phyloP scores from a whole-genome alignment of 176 grass and related monocot species.

The Carex pumila region DNA sequence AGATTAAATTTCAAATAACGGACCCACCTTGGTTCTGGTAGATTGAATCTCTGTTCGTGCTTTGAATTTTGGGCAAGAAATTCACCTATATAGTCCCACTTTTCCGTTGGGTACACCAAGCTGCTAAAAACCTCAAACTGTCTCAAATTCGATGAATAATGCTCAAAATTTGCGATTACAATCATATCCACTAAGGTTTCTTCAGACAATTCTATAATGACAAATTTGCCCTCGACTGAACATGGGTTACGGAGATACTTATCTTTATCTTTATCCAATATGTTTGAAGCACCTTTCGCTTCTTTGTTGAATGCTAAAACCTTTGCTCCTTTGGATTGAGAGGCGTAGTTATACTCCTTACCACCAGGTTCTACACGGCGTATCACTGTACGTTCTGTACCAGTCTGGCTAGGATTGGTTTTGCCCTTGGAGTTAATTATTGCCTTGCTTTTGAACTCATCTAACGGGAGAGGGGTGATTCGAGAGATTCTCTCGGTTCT shows the following conservation, averaged over 20 bases:
- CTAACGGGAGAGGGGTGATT: constrained; percentile 51
- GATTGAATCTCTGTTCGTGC: constrained; percentile 54
- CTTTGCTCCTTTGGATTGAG: constrained; percentile 76
- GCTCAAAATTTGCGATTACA: constrained; percentile 91
- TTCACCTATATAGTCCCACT: constrained; percentile 70
- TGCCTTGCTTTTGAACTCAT: constrained; percentile 82
- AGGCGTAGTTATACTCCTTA: constrained; percentile 90
- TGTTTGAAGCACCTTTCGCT: constrained; percentile 88
- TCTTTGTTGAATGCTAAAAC: constrained; percentile 85
- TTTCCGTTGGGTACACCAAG: constrained; percentile 71
- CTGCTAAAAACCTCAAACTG: constrained; percentile 78
- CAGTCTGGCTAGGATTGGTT: constrained; percentile 32
- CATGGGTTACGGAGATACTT: constrained; percentile 97
- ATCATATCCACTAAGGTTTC: constrained; percentile 89
- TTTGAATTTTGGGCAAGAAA: constrained; percentile 74
- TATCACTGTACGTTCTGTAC: constrained; percentile 45
- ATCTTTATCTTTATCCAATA: constrained; percentile 93
- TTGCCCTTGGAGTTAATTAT: constrained; percentile 56
- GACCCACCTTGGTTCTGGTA: constrained; percentile 78
- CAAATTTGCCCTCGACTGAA: constrained; percentile 82
- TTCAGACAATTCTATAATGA: constrained; percentile 90
- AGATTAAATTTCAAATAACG: constrained; percentile 86
- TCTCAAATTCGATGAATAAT: constrained; percentile 85
- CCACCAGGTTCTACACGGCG: constrained; percentile 82
- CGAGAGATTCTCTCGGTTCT: constrained; percentile 44